Percentiles rank a stretch among this genome's conserved stretches.
Evolutionary conservation across 441 rosid genomes (phyloP).

Genomic region (Pelargonium australe): DNA sequence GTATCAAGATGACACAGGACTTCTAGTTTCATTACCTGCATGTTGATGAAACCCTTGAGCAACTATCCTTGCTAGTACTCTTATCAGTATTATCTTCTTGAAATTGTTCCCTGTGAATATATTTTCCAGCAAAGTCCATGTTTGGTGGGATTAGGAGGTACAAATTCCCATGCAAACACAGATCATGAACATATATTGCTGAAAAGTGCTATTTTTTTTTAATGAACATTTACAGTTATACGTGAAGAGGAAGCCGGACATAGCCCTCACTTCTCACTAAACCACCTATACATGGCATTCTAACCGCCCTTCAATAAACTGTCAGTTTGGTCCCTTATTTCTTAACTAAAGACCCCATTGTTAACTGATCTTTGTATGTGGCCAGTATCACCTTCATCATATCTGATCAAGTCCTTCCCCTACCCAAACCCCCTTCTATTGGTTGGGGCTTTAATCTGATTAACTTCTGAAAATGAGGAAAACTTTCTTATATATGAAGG

Average conservation of each 20-base stretch:
- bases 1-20: neutral
- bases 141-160: neutral
- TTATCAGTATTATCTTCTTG: neutral
- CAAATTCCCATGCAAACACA: neutral
- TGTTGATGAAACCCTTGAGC: conserved; percentile 5
- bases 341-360: too few species aligned
- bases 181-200: neutral
- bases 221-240: neutral
- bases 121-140: neutral
- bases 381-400: too few species aligned
- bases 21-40: neutral
- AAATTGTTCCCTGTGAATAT: neutral
- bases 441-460: too few species aligned
- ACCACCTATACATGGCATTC: neutral
- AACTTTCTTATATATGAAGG: neutral
- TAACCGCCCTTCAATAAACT: neutral
- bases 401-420: too few species aligned
- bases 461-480: too few species aligned
- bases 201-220: neutral
- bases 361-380: too few species aligned
- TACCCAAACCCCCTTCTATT: too few species aligned
- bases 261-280: neutral
- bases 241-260: neutral
- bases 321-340: too few species aligned
- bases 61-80: neutral